These are phyloP conservation scores for Mrakiaceae sp. DNA, from an alignment of 1,284 basidiomycete genomes.

Conservation along the genomic window DNA sequence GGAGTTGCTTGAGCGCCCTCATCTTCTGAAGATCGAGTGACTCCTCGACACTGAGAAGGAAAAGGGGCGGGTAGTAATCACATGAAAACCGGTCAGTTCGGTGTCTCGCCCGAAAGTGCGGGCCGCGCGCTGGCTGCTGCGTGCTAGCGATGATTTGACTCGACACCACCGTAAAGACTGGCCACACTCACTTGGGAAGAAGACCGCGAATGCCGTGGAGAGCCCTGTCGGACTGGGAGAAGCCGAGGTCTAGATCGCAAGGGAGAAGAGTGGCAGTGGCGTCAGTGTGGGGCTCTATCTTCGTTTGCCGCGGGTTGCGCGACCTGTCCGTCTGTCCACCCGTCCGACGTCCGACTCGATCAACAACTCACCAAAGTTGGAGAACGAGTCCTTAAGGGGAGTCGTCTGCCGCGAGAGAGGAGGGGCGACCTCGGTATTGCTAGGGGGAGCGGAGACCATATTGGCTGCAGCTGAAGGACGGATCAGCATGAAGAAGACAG, in stretches of 20 bases:
- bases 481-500: too few relatives aligned
- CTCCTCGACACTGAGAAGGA: constrained; percentile 5
- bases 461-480: too few relatives aligned
- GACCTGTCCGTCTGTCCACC: too few relatives aligned
- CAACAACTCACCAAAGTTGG: too few relatives aligned
- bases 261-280: not conserved
- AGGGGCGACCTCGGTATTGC: too few relatives aligned
- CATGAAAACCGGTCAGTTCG: not conserved
- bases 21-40: not conserved
- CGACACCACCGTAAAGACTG: too few relatives aligned
- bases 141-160: not conserved
- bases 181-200: not conserved
- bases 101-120: not conserved
- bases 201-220: constrained; percentile 4
- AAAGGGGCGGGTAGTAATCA: not conserved
- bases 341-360: too few relatives aligned
- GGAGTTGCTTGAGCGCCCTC: constrained; percentile 39
- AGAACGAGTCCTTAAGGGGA: too few relatives aligned
- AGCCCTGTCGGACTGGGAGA: not conserved
- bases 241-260: constrained; percentile 8
- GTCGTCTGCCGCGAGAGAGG: too few relatives aligned
- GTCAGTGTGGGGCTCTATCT: too few relatives aligned
- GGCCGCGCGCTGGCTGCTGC: not conserved
- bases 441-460: too few relatives aligned
- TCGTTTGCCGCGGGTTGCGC: too few relatives aligned